A percentile compares a stretch with the other conserved stretches of the same genome.
These are phyloP conservation scores for Termitomyces bulborhizus DNA, from an alignment of 768 basidiomycete genomes.

Conservation along the genomic window DNA sequence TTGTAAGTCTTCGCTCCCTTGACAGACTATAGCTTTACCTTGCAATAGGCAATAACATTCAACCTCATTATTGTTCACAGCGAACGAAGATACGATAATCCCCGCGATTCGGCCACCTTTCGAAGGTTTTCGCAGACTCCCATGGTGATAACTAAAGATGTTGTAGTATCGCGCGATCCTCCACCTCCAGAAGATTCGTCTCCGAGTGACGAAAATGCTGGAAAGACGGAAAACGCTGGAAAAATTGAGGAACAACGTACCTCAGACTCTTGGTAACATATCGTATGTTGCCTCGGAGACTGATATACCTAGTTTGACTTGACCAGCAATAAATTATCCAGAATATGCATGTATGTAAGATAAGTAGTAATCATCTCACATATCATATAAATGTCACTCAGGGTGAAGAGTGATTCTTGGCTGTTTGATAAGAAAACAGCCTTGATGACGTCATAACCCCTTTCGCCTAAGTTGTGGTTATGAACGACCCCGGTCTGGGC, in stretches of 20 bases:
- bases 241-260: not conserved
- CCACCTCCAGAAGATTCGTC: not conserved
- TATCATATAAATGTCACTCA: too few relatives aligned
- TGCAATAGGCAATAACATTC: constrained; percentile 8
- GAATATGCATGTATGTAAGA: not conserved
- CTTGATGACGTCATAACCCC: not conserved
- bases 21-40: not conserved
- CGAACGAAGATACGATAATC: not conserved
- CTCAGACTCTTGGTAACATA: not conserved
- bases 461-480: not conserved
- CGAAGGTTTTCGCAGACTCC: not conserved
- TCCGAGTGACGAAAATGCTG: not conserved
- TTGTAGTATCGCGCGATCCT: constrained; percentile 6
- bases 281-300: not conserved
- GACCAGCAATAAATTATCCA: not conserved
- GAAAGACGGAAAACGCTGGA: not conserved
- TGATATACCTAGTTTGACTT: not conserved
- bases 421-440: too few relatives aligned
- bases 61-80: constrained; percentile 10
- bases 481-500: too few relatives aligned
- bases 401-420: too few relatives aligned
- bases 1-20: not conserved
- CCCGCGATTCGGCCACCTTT: not conserved
- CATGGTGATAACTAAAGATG: constrained; percentile 9
- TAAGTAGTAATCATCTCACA: not conserved